Evolutionary conservation across 2,329 filamentous ascomycete species (phyloP).

Genomic region (Pseudocercospora fuligena): DNA sequence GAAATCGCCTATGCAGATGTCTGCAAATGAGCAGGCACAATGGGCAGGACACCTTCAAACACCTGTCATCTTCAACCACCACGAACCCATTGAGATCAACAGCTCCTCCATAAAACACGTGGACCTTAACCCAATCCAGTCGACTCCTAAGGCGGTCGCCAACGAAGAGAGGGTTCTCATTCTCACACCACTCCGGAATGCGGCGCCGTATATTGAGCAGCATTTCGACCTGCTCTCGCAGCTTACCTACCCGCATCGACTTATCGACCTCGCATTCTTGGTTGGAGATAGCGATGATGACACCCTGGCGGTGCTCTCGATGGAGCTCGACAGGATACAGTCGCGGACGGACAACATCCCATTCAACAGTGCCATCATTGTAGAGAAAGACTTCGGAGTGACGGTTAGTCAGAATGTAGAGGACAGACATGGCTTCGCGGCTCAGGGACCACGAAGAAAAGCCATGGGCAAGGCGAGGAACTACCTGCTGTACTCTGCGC

Average conservation of each 20-base stretch:
- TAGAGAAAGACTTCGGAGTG: constrained; percentile 89
- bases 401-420: constrained; percentile 77
- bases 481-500: constrained; percentile 79
- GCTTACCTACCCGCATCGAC: constrained; percentile 89
- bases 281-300: constrained; percentile 92
- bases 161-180: constrained; percentile 90
- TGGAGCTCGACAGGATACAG: constrained; percentile 88
- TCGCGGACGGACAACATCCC: constrained; percentile 74
- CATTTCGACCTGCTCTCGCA: constrained; percentile 92
- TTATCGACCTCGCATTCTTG: constrained; percentile 94
- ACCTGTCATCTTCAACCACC: constrained; percentile 95
- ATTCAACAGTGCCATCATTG: constrained; percentile 81
- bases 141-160: constrained; percentile 74
- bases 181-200: constrained; percentile 90
- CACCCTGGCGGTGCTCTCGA: constrained; percentile 81
- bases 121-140: constrained; percentile 82
- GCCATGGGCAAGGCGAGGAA: constrained; percentile 89
- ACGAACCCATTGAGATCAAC: constrained; percentile 84
- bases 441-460: constrained; percentile 88
- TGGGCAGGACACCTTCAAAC: constrained; percentile 91
- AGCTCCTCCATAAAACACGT: constrained; percentile 76
- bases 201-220: constrained; percentile 77
- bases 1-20: constrained; percentile 96
- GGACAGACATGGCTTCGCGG: constrained; percentile 82
- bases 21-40: constrained; percentile 82